Evolutionary conservation across 805 yeast genomes (phyloP), one percentile per base, ranked within the genome.

Genomic region (Brettanomyces bruxellensis): DNA sequence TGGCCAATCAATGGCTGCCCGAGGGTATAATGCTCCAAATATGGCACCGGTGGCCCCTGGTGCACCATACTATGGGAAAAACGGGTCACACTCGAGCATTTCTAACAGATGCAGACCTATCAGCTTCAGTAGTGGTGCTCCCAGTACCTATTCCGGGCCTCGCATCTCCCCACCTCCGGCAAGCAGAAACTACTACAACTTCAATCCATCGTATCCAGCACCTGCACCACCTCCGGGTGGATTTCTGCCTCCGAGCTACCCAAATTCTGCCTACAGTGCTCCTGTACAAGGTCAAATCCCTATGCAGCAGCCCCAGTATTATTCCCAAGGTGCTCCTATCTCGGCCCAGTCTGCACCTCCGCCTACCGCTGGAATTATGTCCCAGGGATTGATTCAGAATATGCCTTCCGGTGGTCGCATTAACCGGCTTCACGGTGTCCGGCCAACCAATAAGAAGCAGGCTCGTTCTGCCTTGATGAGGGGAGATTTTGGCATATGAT

Each of bases 401-500:
- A 67, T 76, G 65, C 85, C 84, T 4, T 53, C 70, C 5, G 67
- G 72, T 4, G 64, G 56, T 23, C 62, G 64, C 30, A 71, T 71
- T 56, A 77, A 69, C 55, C 72, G 67, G 51, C 53, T 73, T 6
- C 79, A 74, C 52, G 75, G 74, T 23, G 67, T 66, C 7, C 59
- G 56, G 25, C 53, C 58, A 11, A 57, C 59, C 24, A 76, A 76
- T 53, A 78, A 81, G 55, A 81, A 77, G 38, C 70, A 73, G 45
- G 68, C 84, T 40, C 71, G 88, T 54, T 73, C 78, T 44, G 86
- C 86, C 2, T 71, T 84, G 43, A 75, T 76, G 55, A 78, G 76
- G 47, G 85, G 84, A 30, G 73, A 73, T 46, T 84, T 83, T 65
- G 91, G 91, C 41, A 81, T 84, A 35, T 83, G 64, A 50, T 28